Percentiles rank a stretch among this genome's conserved stretches.
Evolutionary conservation across 2,329 filamentous ascomycete species (phyloP).

Genomic region (Cladosporium austrohemisphaericum): DNA sequence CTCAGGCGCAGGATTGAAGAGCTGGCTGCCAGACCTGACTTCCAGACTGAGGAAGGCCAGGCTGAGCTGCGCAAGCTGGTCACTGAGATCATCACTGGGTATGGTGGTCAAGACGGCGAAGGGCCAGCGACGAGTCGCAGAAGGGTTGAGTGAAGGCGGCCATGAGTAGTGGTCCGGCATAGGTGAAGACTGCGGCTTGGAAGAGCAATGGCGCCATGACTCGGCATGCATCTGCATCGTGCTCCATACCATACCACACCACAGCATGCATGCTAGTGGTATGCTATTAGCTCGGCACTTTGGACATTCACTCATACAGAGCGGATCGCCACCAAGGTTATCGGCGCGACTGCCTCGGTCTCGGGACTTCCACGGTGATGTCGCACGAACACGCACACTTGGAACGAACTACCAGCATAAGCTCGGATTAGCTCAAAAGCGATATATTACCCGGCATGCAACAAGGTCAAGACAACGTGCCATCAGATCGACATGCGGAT

Average conservation of each 20-base stretch:
- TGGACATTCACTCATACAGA: no score
- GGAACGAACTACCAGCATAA: neutral
- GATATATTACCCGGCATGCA: slow-evolving; percentile 12
- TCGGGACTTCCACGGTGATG: neutral
- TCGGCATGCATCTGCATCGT: no score
- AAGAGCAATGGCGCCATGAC: no score
- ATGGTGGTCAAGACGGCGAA: slow-evolving; percentile 56
- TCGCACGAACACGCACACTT: neutral
- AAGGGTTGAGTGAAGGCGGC: slow-evolving; percentile 9
- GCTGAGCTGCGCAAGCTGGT: slow-evolving; percentile 73
- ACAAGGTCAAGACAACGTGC: no score
- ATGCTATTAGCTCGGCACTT: no score
- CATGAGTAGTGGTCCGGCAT: no score
- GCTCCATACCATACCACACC: no score
- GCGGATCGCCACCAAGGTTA: neutral
- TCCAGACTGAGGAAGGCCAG: slow-evolving; percentile 76
- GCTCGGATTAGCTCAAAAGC: slow-evolving; percentile 7
- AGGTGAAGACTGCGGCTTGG: no score
- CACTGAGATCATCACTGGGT: slow-evolving; percentile 70
- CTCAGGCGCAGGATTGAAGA: slow-evolving; percentile 85
- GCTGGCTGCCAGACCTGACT: slow-evolving; percentile 77
- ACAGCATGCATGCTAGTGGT: no score
- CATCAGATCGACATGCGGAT: neutral
- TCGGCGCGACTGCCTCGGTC: neutral
- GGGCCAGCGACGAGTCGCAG: slow-evolving; percentile 35